phyloP scores from a whole-genome alignment of 164 flowering plant species.

The Sextonia rubra region DNA sequence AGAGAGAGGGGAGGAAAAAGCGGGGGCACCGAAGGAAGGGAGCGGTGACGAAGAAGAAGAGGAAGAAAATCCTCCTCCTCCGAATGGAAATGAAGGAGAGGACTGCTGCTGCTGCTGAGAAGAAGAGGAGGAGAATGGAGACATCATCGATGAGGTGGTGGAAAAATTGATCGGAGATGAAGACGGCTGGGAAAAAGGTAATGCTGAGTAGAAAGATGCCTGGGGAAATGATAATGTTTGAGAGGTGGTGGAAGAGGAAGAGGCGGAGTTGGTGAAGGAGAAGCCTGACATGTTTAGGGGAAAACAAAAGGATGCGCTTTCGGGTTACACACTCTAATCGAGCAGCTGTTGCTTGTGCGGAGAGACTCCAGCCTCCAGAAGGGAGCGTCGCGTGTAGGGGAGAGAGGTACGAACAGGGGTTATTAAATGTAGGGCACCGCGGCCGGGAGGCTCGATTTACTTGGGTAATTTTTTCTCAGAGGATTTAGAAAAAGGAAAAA shows the following conservation, averaged over 20 bases:
- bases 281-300: conserved; percentile 5
- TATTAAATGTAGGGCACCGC: too few species aligned
- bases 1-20: not conserved
- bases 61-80: not conserved
- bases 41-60: not conserved
- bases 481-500: too few species aligned
- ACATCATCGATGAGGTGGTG: not conserved
- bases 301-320: too few species aligned
- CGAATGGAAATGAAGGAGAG: not conserved
- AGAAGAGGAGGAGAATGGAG: not conserved
- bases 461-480: too few species aligned
- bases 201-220: not conserved
- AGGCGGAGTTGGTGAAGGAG: conserved; percentile 2
- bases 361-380: too few species aligned
- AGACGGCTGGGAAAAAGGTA: conserved; percentile 4
- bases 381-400: too few species aligned
- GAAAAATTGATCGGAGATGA: not conserved
- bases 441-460: too few species aligned
- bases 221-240: too few species aligned
- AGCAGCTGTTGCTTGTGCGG: too few species aligned
- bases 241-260: conserved; percentile 6
- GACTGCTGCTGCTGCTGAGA: too few species aligned
- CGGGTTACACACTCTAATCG: too few species aligned
- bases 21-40: not conserved
- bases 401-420: too few species aligned